Percentiles rank a stretch among this genome's conserved stretches.
phyloP scores from a whole-genome alignment of 2,329 filamentous ascomycete species.

The Venturia asperata region DNA sequence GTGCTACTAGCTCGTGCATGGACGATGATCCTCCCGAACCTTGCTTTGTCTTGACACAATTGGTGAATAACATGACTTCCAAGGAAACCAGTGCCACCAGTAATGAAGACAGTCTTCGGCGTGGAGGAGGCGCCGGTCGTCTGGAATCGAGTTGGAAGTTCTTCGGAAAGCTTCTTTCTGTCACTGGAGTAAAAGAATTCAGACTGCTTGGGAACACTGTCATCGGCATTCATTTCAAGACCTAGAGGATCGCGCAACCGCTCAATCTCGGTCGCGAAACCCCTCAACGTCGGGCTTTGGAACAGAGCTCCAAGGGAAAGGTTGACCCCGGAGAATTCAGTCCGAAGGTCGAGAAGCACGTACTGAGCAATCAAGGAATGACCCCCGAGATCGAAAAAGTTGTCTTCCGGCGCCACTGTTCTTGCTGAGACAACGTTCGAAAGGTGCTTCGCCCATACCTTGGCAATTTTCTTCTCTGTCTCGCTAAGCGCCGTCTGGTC shows the following conservation, averaged over 20 bases:
- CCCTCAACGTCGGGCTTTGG: constrained; percentile 55
- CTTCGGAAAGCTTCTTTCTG: constrained; percentile 39
- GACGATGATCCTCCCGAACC: constrained; percentile 58
- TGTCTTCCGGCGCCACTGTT: constrained; percentile 55
- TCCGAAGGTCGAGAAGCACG: constrained; percentile 64
- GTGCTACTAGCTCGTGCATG: constrained; percentile 65
- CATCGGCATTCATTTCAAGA: constrained; percentile 31
- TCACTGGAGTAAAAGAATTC: constrained; percentile 49
- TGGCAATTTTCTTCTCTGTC: constrained; percentile 61
- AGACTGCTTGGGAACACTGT: constrained; percentile 35
- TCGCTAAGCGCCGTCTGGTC: constrained; percentile 37
- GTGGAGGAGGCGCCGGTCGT: constrained; percentile 26
- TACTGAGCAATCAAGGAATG: constrained; percentile 76
- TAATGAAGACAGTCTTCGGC: constrained; percentile 65
- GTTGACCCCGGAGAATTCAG: constrained; percentile 55
- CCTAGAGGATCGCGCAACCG: constrained; percentile 43
- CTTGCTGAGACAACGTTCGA: constrained; percentile 60
- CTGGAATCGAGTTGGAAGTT: constrained; percentile 40
- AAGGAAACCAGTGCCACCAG: constrained; percentile 84
- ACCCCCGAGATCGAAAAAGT: constrained; percentile 75
- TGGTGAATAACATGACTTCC: constrained; percentile 74
- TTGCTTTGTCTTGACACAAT: constrained; percentile 55
- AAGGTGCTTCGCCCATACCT: constrained; percentile 62
- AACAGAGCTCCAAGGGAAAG: constrained; percentile 67
- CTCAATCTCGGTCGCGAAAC: constrained; percentile 48